Evolutionary conservation across 768 basidiomycete species (phyloP), one percentile per base, ranked within the genome.

Genomic region (Psilocybe cubensis): DNA sequence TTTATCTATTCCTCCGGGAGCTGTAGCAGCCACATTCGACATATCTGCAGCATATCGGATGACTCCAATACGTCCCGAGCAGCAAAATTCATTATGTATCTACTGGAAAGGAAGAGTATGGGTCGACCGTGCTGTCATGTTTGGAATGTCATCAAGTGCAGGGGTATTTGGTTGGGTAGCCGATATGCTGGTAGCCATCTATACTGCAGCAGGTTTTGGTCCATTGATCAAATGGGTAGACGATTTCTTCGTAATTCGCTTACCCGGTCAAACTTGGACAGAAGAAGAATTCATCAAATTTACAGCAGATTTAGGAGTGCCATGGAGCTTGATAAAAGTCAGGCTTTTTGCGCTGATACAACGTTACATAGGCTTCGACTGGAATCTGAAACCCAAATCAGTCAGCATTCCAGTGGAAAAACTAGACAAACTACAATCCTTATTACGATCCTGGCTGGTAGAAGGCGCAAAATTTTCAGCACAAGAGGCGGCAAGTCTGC

Each of bases 1-100:
- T 1, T 63, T 73, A 0, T 57, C 59, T 3, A 61, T 74, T 0
- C 77, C 76, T 0, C 60, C 59, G 0, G 75, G 76, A 9, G 68
- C 65, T 27, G 27, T 52, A 11, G 77, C 73, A 2, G 75, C 79
- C 0, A 71, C 73, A 0, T 74, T 78, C 63, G 72, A 81, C 56
- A 72, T 81, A 14, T 65, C 64, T 0, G 62, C 76, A 3, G 78
- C 77, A 0, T 79, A 76, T 57, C 62, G 75, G 1, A 59, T 70
- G 2, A 75, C 68, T 0, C 79, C 77, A 1, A 63, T 76, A 0
- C 18, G 51, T 0, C 77, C 76, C 1, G 44, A 52, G 7, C 74
- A 79, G 51, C 74, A 78, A 58, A 66, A 66, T 23, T 54, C 57
- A 1, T 14, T 69, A 0, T 74, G 70, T 31, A 38, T 79, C 0